A percentile compares a stretch with the other conserved stretches of the same genome.
Conservation (phyloP, 441 rosid species). For the Populus trichocarpa region DNA sequence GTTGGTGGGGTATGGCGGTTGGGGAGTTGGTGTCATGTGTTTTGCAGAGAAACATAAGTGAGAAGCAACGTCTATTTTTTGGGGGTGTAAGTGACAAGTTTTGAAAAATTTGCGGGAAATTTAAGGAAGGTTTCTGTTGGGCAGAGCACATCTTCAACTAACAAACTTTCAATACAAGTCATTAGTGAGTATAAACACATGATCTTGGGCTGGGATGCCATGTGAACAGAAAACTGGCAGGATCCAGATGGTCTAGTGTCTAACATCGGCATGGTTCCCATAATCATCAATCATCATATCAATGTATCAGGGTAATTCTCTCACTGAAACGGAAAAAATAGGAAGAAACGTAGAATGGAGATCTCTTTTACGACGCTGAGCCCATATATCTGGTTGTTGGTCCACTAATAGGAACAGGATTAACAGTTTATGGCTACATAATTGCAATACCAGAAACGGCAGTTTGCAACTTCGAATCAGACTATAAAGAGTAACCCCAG, state of each 20-base stretch:
- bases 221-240: background rate
- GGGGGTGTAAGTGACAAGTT: conserved; percentile 18
- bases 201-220: background rate
- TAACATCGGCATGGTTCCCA: background rate
- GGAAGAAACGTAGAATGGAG: background rate
- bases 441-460: background rate
- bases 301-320: background rate
- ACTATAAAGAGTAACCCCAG: background rate
- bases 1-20: conserved; percentile 63
- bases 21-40: conserved; percentile 61
- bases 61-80: conserved; percentile 39
- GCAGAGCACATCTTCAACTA: conserved; percentile 45
- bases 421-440: background rate
- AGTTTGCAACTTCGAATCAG: background rate
- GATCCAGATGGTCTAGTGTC: background rate
- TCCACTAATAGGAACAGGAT: background rate
- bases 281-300: background rate
- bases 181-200: background rate
- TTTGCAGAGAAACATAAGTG: conserved; percentile 26
- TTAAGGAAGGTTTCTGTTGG: conserved; percentile 65
- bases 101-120: conserved; percentile 65
- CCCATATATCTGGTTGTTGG: background rate
- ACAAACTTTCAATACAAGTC: conserved; percentile 27
- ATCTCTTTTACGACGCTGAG: background rate
- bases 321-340: background rate